phyloP scores from a whole-genome alignment of 495 filamentous ascomycete species.

The Aspergillus carlsbadensis region DNA sequence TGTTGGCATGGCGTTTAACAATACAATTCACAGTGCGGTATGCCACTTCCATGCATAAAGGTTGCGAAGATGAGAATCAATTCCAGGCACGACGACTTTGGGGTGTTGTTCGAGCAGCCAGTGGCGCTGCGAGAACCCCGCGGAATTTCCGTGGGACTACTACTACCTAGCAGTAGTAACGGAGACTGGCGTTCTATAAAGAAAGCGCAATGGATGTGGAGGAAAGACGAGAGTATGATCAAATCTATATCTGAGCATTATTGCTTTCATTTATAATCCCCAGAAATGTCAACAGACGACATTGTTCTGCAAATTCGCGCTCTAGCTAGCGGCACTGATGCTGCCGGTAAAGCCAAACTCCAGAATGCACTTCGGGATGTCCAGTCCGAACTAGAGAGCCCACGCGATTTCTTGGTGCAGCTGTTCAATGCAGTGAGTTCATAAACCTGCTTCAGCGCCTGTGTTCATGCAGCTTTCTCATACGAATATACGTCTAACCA shows the following conservation, averaged over 20 bases:
- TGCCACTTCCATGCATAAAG: neutral
- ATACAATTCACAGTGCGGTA: neutral
- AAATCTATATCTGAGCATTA: too few relatives aligned
- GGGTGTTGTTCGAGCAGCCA: neutral
- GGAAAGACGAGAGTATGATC: too few relatives aligned
- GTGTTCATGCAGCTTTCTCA: neutral
- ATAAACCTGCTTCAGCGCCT: neutral
- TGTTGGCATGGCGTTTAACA: neutral
- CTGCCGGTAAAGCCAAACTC: slow-evolving; percentile 21
- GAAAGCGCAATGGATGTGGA: too few relatives aligned
- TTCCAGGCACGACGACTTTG: neutral
- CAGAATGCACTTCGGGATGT: slow-evolving; percentile 18
- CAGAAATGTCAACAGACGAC: slow-evolving; percentile 23
- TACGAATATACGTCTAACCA: neutral
- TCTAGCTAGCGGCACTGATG: slow-evolving; percentile 23
- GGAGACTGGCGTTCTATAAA: neutral
- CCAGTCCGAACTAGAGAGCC: slow-evolving; percentile 20
- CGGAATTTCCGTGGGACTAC: neutral
- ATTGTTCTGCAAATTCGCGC: slow-evolving; percentile 24
- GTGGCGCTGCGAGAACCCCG: neutral
- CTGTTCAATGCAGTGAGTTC: slow-evolving; percentile 23
- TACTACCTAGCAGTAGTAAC: too few relatives aligned
- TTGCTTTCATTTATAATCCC: neutral
- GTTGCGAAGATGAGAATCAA: neutral
- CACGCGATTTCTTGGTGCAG: slow-evolving; percentile 19